Evolutionary conservation across 1,139 yeast genomes (phyloP).

Genomic region (Zygoascus sp.): DNA sequence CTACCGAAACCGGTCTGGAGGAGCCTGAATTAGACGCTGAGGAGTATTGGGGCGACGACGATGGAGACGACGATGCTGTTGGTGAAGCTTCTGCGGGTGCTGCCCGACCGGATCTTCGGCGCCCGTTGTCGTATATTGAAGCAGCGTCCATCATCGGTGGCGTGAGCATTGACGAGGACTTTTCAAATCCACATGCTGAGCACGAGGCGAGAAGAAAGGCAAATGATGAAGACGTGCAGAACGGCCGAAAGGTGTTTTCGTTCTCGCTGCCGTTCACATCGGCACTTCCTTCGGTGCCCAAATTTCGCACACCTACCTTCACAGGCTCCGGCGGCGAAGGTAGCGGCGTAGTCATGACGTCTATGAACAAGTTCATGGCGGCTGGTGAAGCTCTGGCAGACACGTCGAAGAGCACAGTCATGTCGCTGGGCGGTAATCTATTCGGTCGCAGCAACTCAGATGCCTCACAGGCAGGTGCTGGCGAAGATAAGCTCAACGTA

Average conservation of each 20-base stretch:
- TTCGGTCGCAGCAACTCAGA: not conserved
- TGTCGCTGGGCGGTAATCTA: not conserved
- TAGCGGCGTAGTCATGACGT: not conserved
- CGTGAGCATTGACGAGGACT: constrained; percentile 12
- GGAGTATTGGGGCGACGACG: not conserved
- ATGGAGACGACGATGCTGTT: not conserved
- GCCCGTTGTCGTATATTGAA: constrained; percentile 21
- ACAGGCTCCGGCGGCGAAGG: not conserved
- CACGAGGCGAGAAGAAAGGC: too few species aligned
- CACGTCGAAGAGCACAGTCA: not conserved
- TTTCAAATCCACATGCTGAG: not conserved
- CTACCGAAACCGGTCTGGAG: too few species aligned
- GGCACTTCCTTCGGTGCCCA: not conserved
- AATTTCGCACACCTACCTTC: not conserved
- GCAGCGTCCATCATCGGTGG: constrained; percentile 34
- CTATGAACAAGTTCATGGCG: not conserved
- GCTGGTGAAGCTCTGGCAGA: constrained; percentile 5
- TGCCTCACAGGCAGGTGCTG: too few species aligned
- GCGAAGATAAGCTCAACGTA: not conserved
- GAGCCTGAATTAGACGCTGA: not conserved
- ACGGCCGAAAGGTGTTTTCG: constrained; percentile 24
- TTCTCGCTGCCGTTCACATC: constrained; percentile 33
- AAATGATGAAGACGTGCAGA: constrained; percentile 12
- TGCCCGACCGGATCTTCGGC: constrained; percentile 1
- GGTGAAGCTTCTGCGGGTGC: not conserved